Percentiles rank a stretch among this genome's conserved stretches.
Conservation (phyloP, 306 rosid species). For the Dryas octopetala region DNA sequence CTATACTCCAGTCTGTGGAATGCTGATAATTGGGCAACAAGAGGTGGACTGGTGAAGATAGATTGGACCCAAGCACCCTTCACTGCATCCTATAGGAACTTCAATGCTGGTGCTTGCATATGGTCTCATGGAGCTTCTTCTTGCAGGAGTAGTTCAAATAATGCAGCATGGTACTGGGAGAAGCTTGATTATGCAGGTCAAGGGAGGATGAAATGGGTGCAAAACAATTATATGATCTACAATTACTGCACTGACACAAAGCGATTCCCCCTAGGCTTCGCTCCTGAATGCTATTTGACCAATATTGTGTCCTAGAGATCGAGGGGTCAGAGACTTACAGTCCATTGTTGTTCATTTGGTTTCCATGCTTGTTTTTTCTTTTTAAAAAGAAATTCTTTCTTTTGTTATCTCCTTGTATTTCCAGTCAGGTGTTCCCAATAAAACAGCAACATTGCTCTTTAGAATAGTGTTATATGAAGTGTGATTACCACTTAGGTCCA, state of each 20-base stretch:
- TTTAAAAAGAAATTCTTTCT: background rate
- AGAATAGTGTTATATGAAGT: background rate
- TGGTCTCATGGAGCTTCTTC: conserved; percentile 7
- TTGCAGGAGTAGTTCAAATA: conserved; percentile 1
- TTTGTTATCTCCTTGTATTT: background rate
- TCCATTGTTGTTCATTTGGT: background rate
- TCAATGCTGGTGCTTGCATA: conserved; percentile 22
- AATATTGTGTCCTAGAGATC: background rate
- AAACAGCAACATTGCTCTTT: background rate
- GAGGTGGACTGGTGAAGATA: conserved; percentile 37
- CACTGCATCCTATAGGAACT: conserved; percentile 27
- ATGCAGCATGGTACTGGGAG: conserved; percentile 28
- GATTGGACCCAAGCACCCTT: conserved; percentile 41
- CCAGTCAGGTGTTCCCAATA: background rate
- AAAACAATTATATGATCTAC: conserved; percentile 35
- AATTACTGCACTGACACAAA: conserved; percentile 38
- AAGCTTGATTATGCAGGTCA: conserved; percentile 15
- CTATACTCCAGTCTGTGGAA: conserved; percentile 46
- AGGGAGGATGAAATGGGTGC: conserved; percentile 33
- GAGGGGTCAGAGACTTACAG: background rate
- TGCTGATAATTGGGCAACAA: conserved; percentile 42
- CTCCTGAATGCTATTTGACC: conserved; percentile 33
- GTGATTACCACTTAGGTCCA: background rate
- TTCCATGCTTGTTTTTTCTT: background rate
- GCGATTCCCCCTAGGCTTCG: conserved; percentile 40